Conservation (phyloP, 768 basidiomycete species). For the Tricholoma bakamatsutake region DNA sequence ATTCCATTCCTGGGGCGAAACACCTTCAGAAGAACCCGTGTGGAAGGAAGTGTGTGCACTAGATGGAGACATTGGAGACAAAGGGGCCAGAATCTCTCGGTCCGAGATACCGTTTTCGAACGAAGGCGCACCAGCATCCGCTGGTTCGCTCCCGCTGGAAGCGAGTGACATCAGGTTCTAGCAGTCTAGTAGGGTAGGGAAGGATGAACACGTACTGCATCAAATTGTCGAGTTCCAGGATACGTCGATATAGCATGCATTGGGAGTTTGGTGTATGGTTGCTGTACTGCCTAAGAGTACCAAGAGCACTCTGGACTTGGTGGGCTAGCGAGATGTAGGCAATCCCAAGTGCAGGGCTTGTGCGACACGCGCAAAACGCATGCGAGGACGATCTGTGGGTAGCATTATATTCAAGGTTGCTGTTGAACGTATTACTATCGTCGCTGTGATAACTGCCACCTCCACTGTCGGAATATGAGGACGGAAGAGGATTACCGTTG, state of each 20-base stretch:
- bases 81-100: constrained; percentile 53
- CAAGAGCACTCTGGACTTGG: constrained; percentile 53
- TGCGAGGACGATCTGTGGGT: constrained; percentile 29
- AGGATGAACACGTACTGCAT: constrained; percentile 52
- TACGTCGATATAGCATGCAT: constrained; percentile 53
- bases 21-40: constrained; percentile 36
- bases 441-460: constrained; percentile 32
- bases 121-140: constrained; percentile 38
- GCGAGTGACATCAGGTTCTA: constrained; percentile 6
- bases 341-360: constrained; percentile 51
- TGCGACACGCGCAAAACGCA: constrained; percentile 56
- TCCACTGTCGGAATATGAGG: constrained; percentile 34
- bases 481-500: constrained; percentile 20
- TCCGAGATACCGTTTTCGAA: constrained; percentile 61
- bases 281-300: constrained; percentile 53
- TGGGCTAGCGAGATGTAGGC: constrained; percentile 58
- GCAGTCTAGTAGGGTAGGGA: background rate
- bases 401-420: constrained; percentile 23
- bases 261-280: constrained; percentile 48
- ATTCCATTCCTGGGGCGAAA: constrained; percentile 59
- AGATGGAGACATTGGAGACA: constrained; percentile 49
- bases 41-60: constrained; percentile 44
- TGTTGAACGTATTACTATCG: constrained; percentile 32
- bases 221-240: constrained; percentile 54
- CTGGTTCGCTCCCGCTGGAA: constrained; percentile 44